Conservation (phyloP, 1,284 basidiomycete species). For the Mycosarcoma mackinlayi region DNA sequence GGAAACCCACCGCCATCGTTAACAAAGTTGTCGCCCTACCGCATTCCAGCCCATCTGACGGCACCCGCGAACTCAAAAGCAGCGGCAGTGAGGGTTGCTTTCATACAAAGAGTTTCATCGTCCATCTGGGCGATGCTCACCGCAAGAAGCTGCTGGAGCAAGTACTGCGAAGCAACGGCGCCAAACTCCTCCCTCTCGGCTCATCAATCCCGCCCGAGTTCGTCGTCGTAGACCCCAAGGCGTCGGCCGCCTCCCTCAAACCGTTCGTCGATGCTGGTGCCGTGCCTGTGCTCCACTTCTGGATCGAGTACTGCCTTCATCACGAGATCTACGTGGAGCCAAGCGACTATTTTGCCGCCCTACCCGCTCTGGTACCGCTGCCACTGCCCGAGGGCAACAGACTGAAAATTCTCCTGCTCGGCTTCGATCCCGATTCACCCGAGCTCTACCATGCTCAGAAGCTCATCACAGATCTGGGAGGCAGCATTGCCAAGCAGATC, state of each 20-base stretch:
- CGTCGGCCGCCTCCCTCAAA: slow-evolving; percentile 10
- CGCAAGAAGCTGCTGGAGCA: slow-evolving; percentile 31
- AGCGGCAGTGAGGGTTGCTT: slow-evolving; percentile 15
- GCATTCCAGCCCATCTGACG: slow-evolving; percentile 10
- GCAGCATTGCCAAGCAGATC: slow-evolving; percentile 30
- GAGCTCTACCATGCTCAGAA: slow-evolving; percentile 53
- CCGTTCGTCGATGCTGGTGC: slow-evolving; percentile 7
- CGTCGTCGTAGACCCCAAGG: slow-evolving; percentile 30
- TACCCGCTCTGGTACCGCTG: slow-evolving; percentile 31
- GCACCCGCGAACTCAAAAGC: background rate
- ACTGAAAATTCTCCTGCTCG: slow-evolving; percentile 41
- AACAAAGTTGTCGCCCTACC: slow-evolving; percentile 19
- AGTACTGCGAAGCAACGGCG: slow-evolving; percentile 34
- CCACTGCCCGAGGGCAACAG: slow-evolving; percentile 31
- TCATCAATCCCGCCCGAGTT: slow-evolving; percentile 15
- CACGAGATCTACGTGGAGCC: slow-evolving; percentile 49
- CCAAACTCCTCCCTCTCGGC: slow-evolving; percentile 11
- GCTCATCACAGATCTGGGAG: slow-evolving; percentile 46
- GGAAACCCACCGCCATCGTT: slow-evolving; percentile 12
- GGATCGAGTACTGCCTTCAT: slow-evolving; percentile 59
- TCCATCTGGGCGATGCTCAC: slow-evolving; percentile 27
- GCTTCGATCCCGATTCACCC: slow-evolving; percentile 45
- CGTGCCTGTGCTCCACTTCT: slow-evolving; percentile 54
- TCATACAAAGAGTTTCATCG: slow-evolving; percentile 20
- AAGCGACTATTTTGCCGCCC: slow-evolving; percentile 36